These are phyloP conservation scores for Populus nigra DNA, from an alignment of 345 rosid species.

Conservation along the genomic window DNA sequence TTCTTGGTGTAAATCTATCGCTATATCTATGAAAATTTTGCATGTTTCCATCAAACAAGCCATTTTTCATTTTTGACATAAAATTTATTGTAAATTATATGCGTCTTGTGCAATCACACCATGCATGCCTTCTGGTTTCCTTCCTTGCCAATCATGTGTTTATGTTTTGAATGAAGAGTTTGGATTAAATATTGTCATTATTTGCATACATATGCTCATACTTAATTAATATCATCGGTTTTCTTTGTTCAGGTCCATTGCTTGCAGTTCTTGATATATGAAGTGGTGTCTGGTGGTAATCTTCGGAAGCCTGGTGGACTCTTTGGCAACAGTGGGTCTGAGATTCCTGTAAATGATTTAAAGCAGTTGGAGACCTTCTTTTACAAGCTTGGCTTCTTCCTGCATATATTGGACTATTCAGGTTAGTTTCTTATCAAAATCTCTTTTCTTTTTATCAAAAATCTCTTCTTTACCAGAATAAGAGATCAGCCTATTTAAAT, in stretches of 20 bases:
- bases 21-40: not conserved
- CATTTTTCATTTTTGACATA: not conserved
- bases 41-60: not conserved
- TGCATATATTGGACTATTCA: conserved; percentile 89
- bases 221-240: not conserved
- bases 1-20: not conserved
- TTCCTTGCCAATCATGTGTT: not conserved
- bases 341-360: conserved; percentile 86
- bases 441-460: not conserved
- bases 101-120: not conserved
- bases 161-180: not conserved
- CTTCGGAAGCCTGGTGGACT: conserved; percentile 97
- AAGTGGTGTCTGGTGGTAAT: conserved; percentile 99
- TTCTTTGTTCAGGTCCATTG: conserved; percentile 73
- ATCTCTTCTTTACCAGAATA: not conserved
- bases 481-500: not conserved
- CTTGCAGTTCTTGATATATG: conserved; percentile 93
- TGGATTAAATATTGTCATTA: not conserved
- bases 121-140: not conserved
- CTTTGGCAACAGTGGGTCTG: conserved; percentile 96
- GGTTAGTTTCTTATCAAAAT: conserved; percentile 43
- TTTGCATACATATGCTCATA: not conserved
- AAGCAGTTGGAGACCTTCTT: conserved; percentile 95
- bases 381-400: conserved; percentile 96
- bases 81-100: not conserved